Evolutionary conservation across 257 asterid genomes (phyloP).

Genomic region (Cruciata laevipes): DNA sequence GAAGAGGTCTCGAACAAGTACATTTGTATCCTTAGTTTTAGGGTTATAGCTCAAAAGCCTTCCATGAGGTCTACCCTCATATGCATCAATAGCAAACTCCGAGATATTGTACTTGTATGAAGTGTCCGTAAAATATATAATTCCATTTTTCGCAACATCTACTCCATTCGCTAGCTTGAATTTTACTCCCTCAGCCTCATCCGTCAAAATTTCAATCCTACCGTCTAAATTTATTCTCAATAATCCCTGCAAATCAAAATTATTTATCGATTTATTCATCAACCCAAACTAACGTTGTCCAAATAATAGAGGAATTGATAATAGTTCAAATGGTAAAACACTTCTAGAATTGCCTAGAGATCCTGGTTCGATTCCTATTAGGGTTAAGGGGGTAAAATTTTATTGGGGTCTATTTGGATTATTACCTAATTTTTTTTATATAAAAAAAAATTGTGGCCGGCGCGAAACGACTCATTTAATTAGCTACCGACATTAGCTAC

Average conservation of each 20-base stretch:
- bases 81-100: constrained; percentile 26
- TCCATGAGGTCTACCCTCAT: constrained; percentile 67
- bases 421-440: too few species aligned
- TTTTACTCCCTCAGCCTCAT: constrained; percentile 65
- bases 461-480: too few species aligned
- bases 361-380: too few species aligned
- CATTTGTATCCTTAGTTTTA: constrained; percentile 49
- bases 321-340: too few species aligned
- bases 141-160: constrained; percentile 56
- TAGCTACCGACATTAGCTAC: too few species aligned
- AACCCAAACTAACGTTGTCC: too few species aligned
- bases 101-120: constrained; percentile 36
- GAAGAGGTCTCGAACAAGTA: constrained; percentile 44
- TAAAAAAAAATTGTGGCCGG: too few species aligned
- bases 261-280: too few species aligned
- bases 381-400: too few species aligned
- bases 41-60: constrained; percentile 77
- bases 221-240: constrained; percentile 60
- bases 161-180: constrained; percentile 71
- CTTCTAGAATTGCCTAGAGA: too few species aligned
- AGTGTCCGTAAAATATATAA: constrained; percentile 78
- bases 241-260: constrained; percentile 46
- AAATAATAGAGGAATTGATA: too few species aligned
- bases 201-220: constrained; percentile 39
- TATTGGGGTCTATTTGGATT: too few species aligned